These are phyloP conservation scores for Diaporthe nobilis DNA, from an alignment of 2,329 filamentous ascomycete genomes.

Conservation along the genomic window DNA sequence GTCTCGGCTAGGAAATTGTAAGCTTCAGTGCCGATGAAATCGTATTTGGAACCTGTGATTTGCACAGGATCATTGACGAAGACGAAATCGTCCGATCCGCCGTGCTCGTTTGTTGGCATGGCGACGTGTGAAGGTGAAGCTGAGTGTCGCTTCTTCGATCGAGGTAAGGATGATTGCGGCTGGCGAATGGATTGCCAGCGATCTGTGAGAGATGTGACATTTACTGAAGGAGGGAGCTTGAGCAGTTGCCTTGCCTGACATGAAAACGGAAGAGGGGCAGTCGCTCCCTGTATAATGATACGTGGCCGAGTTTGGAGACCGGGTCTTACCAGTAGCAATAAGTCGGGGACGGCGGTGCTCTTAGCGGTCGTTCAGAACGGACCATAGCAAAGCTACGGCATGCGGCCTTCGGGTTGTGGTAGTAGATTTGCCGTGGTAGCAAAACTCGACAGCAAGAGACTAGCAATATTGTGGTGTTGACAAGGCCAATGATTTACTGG, in stretches of 20 bases:
- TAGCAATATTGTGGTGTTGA: neutral
- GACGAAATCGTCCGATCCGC: neutral
- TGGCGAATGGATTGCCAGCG: neutral
- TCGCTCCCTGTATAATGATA: too few species aligned
- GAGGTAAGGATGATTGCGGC: neutral
- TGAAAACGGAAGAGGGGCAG: too few species aligned
- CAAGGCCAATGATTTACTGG: too few species aligned
- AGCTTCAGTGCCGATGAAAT: neutral
- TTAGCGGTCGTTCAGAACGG: too few species aligned
- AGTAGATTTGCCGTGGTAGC: neutral
- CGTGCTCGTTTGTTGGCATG: neutral
- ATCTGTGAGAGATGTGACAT: too few species aligned
- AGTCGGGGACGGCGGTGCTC: too few species aligned
- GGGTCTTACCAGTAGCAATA: too few species aligned
- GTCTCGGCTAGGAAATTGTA: neutral
- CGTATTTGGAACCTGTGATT: accelerated
- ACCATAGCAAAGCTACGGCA: too few species aligned
- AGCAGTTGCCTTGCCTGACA: too few species aligned
- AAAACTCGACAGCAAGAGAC: neutral
- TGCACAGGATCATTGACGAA: neutral
- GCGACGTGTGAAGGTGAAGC: neutral
- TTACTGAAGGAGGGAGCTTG: too few species aligned
- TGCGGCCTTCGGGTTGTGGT: too few species aligned
- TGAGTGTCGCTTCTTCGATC: neutral
- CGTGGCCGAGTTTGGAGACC: too few species aligned